Base-by-base conservation (phyloP, 2,329 filamentous ascomycete species). In the Colletotrichum tofieldiae region DNA sequence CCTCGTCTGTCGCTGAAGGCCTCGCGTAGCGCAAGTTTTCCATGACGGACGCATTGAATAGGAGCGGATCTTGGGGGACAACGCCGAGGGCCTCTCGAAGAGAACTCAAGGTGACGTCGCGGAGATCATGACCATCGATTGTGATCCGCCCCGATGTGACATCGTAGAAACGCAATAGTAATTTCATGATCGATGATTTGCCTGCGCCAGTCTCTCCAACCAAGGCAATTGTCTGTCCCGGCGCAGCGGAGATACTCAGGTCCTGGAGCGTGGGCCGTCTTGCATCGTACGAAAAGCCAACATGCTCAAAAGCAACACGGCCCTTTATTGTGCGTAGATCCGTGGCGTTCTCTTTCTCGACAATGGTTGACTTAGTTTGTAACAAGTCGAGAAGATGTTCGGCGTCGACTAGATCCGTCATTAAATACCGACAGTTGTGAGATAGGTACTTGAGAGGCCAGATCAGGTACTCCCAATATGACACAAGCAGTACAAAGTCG, bases 61-160 rank as follows among this genome's bases (percentile, higher is more conserved):
- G 85, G 0, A 91, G 91, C 11, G 93, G 88, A 78, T 95, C 93
- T 79, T 95, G 93, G 2, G 92, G 90, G 0, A 95, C 93, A 0
- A 95, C 87, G 1, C 92, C 80, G 20, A 84, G 77, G 18, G 78
- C 76, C 32, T 75, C 76, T 5, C 82, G 80, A 64, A 84, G 80
- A 0, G 75, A 75, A 12, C 77, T 73, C 0, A 81, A 74, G 20
- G 77, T 78, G 52, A 82, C 73, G 45, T 82, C 78, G 4, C 74
- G 56, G 5, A 73, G 55, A 18, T 67, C 67, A 29, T 63, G 37
- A 8, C 63, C 63, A 16, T 83, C 78, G 35, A 73, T 62, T 0
- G 63, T 64, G 49, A 73, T 73, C 16, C 56, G 81, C 6, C 89
- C 89, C 3, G 78, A 78, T 0, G 84, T 85, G 2, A 89, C 84